Percentiles rank a stretch among this genome's conserved stretches.
Conservation (phyloP, 2,329 filamentous ascomycete species). For the Monosporascus sp. region DNA sequence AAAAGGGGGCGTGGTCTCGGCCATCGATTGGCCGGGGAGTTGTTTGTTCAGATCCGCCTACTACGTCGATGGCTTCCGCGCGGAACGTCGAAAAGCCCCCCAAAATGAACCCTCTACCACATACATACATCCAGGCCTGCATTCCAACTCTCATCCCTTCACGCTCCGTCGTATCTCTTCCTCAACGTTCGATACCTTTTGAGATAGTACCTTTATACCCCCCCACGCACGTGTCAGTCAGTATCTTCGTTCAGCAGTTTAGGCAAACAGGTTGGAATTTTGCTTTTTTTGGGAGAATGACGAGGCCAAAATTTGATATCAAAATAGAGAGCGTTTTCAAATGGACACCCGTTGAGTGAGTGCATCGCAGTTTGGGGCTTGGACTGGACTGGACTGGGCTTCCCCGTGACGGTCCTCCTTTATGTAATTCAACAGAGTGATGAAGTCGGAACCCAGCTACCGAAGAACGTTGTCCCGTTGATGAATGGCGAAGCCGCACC, state of each 20-base stretch:
- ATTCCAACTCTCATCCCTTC: slow-evolving; percentile 4
- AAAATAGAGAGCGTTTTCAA: neutral
- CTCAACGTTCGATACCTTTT: slow-evolving; percentile 84
- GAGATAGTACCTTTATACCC: slow-evolving; percentile 68
- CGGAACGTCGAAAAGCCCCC: neutral
- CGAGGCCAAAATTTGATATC: too few species aligned
- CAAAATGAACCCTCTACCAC: neutral
- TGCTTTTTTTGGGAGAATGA: too few species aligned
- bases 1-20: too few species aligned
- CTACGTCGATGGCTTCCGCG: neutral
- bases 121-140: neutral
- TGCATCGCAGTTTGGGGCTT: too few species aligned
- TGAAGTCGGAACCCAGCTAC: too few species aligned
- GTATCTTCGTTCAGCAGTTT: neutral
- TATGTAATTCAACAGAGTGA: too few species aligned
- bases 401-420: too few species aligned
- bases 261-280: too few species aligned
- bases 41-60: neutral
- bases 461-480: too few species aligned
- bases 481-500: too few species aligned
- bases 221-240: neutral
- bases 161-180: slow-evolving; percentile 63
- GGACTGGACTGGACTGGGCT: too few species aligned
- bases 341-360: neutral
- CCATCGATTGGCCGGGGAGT: neutral